A percentile compares a stretch with the other conserved stretches of the same genome.
Conservation (phyloP, 2,329 filamentous ascomycete species). For the Fusarium miscanthi region DNA sequence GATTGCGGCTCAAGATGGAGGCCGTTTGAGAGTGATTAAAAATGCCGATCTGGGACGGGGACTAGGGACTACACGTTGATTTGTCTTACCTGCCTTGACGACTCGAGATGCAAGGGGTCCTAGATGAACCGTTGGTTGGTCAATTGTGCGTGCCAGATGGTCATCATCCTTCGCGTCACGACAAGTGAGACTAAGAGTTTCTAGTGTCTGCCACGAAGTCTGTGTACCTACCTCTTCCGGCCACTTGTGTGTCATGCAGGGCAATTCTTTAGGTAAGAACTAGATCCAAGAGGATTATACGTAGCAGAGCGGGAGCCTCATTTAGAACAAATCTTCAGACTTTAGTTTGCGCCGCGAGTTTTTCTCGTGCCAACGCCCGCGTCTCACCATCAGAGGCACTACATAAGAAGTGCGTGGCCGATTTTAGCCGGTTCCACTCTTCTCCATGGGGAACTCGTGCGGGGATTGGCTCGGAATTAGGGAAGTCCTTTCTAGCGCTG, state of each 20-base stretch:
- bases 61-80: not conserved
- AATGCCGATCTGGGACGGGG: constrained; percentile 3
- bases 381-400: constrained; percentile 8
- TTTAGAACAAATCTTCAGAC: not conserved
- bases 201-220: not conserved
- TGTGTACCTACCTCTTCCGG: constrained; percentile 16
- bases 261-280: constrained; percentile 30
- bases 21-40: not conserved
- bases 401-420: not conserved
- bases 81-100: not conserved
- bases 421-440: constrained; percentile 18
- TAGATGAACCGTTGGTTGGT: not conserved
- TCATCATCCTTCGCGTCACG: constrained; percentile 15
- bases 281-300: not conserved
- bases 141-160: not conserved
- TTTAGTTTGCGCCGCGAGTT: constrained; percentile 1
- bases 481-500: not conserved
- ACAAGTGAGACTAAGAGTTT: not conserved
- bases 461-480: constrained; percentile 27
- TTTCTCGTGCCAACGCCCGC: constrained; percentile 4
- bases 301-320: constrained; percentile 9
- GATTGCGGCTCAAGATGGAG: constrained; percentile 14
- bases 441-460: constrained; percentile 28
- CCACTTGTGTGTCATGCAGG: constrained; percentile 1
- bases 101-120: not conserved